Conservation (phyloP, 2,329 filamentous ascomycete genomes). For the Claviceps arundinis region DNA sequence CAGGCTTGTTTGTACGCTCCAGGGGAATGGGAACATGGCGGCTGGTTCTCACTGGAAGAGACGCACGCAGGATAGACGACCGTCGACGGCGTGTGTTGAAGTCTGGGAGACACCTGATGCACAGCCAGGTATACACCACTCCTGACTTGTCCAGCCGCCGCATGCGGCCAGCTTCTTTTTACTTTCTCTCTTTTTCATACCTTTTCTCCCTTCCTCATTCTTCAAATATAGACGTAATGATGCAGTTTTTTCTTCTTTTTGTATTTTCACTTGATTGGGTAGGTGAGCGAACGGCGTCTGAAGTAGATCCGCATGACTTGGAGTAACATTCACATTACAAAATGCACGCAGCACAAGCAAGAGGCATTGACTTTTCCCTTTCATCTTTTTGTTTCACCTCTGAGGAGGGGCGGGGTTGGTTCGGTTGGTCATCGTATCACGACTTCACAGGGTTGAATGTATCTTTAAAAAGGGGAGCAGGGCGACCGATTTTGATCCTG, state of each 20-base stretch:
- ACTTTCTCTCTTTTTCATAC: no score
- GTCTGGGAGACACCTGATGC: background rate
- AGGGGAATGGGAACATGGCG: conserved; percentile 72
- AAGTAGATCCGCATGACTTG: background rate
- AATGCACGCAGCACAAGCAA: background rate
- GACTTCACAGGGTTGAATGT: no score
- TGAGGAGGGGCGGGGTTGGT: background rate
- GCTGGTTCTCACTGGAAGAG: conserved; percentile 50
- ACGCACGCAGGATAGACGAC: conserved; percentile 4
- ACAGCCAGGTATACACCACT: background rate
- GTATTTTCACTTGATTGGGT: background rate
- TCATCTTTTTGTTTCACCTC: background rate
- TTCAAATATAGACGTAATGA: background rate
- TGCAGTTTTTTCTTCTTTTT: background rate
- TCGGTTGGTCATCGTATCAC: no score
- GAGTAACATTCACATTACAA: background rate
- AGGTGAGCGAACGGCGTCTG: background rate
- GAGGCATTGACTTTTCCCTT: background rate
- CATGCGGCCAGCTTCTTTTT: background rate
- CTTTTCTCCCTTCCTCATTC: no score
- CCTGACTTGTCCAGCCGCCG: background rate
- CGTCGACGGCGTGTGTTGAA: background rate
- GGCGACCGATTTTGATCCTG: background rate
- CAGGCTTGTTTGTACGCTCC: conserved; percentile 51
- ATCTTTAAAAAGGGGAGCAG: background rate